Evolutionary conservation across 352 stramenopile species (phyloP).

Genomic region (Peronospora belbahrii): DNA sequence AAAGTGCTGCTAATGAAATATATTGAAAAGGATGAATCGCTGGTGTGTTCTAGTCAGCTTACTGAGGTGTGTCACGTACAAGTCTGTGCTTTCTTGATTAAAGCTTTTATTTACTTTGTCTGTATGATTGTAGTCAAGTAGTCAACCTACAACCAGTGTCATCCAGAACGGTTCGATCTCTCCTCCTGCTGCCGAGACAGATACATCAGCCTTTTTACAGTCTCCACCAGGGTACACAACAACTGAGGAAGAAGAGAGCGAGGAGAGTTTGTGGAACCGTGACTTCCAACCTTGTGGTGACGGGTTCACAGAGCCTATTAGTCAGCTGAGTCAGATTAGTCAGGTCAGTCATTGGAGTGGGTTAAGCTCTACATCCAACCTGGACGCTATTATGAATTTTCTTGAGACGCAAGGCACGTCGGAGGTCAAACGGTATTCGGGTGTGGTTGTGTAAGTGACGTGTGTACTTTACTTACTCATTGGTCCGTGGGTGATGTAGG

Average conservation of each 20-base stretch:
- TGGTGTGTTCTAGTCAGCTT: constrained; percentile 70
- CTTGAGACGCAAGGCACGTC: constrained; percentile 69
- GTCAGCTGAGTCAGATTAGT: constrained; percentile 63
- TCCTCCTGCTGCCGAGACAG: constrained; percentile 10
- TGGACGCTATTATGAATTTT: constrained; percentile 83
- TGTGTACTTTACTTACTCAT: constrained; percentile 2
- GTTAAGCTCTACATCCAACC: constrained; percentile 73
- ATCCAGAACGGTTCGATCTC: constrained; percentile 3
- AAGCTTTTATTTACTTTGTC: neutral
- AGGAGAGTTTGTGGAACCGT: constrained; percentile 53
- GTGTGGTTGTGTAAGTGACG: neutral
- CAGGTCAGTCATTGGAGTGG: constrained; percentile 76
- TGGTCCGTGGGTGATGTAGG: constrained; percentile 17
- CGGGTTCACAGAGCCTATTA: constrained; percentile 50
- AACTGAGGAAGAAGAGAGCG: constrained; percentile 46
- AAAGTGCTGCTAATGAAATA: constrained; percentile 83
- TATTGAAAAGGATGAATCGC: constrained; percentile 78
- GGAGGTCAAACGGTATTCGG: constrained; percentile 44
- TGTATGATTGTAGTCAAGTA: constrained; percentile 17
- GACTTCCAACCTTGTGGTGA: constrained; percentile 44
- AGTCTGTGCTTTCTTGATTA: neutral
- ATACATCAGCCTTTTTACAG: constrained; percentile 28
- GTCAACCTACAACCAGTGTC: constrained; percentile 11
- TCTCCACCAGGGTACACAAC: constrained; percentile 36
- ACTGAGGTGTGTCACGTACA: constrained; percentile 24